Conservation (phyloP, 495 filamentous ascomycete genomes). For the Amphirosellinia nigrospora region DNA sequence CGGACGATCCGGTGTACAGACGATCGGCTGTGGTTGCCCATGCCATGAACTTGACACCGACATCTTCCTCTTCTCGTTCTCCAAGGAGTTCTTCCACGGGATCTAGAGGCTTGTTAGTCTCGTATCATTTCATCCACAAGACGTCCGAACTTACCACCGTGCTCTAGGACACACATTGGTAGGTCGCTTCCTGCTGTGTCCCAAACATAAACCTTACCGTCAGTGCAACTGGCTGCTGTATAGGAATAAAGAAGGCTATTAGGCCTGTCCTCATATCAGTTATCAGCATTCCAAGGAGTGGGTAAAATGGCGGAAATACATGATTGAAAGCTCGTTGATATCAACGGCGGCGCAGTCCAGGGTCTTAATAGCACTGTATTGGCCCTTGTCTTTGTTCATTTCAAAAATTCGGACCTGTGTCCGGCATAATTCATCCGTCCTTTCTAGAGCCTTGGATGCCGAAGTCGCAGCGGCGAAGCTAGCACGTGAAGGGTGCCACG, state of each 20-base stretch:
- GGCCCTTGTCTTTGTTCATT: constrained; percentile 34
- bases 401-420: constrained; percentile 60
- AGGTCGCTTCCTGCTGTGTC: constrained; percentile 65
- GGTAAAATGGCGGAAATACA: constrained; percentile 42
- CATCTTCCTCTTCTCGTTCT: constrained; percentile 71
- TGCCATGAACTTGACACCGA: constrained; percentile 78
- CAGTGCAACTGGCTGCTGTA: constrained; percentile 83
- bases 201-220: constrained; percentile 85
- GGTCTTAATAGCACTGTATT: constrained; percentile 46
- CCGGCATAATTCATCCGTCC: constrained; percentile 46
- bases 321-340: constrained; percentile 81
- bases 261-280: constrained; percentile 46
- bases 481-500: constrained; percentile 71
- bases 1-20: constrained; percentile 89
- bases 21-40: constrained; percentile 76
- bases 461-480: constrained; percentile 68
- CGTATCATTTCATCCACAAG: not conserved
- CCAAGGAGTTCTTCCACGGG: constrained; percentile 68
- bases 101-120: constrained; percentile 36
- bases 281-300: constrained; percentile 46
- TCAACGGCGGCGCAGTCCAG: constrained; percentile 80
- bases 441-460: constrained; percentile 50
- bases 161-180: constrained; percentile 70
- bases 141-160: constrained; percentile 56
- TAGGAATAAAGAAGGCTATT: constrained; percentile 58